Conservation (phyloP, 441 rosid genomes). For the Geranium incanum region DNA sequence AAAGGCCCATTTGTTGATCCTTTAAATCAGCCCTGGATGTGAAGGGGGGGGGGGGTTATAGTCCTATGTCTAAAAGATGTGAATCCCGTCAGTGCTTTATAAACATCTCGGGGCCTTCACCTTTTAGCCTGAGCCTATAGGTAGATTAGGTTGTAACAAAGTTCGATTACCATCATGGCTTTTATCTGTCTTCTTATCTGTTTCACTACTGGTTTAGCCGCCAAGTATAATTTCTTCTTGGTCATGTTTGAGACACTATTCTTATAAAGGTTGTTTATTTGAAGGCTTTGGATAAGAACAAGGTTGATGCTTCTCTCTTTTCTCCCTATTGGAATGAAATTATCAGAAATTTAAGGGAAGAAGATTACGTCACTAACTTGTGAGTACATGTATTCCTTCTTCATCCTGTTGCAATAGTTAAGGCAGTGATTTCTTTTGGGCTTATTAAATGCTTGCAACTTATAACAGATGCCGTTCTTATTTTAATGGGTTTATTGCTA, state of each 20-base stretch:
- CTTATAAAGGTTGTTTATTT: slow-evolving; percentile 15
- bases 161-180: background rate
- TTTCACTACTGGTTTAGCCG: background rate
- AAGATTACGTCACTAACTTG: slow-evolving; percentile 80
- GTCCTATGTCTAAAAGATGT: no score
- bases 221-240: slow-evolving; percentile 12
- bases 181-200: background rate
- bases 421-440: background rate
- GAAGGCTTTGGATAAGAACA: slow-evolving; percentile 54
- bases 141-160: no score
- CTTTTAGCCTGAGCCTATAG: no score
- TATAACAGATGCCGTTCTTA: background rate
- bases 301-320: slow-evolving; percentile 77
- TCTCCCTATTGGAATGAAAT: slow-evolving; percentile 98
- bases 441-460: slow-evolving; percentile 1
- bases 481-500: slow-evolving; percentile 10
- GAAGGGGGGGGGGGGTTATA: no score
- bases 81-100: no score
- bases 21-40: no score
- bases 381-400: slow-evolving; percentile 33
- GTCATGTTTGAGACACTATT: slow-evolving; percentile 15
- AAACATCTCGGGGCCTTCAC: no score
- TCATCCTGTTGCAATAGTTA: slow-evolving; percentile 13
- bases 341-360: slow-evolving; percentile 75
- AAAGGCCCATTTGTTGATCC: no score